These are phyloP conservation scores for Aspergillus fijiensis DNA, from an alignment of 2,329 filamentous ascomycete species.

Conservation along the genomic window DNA sequence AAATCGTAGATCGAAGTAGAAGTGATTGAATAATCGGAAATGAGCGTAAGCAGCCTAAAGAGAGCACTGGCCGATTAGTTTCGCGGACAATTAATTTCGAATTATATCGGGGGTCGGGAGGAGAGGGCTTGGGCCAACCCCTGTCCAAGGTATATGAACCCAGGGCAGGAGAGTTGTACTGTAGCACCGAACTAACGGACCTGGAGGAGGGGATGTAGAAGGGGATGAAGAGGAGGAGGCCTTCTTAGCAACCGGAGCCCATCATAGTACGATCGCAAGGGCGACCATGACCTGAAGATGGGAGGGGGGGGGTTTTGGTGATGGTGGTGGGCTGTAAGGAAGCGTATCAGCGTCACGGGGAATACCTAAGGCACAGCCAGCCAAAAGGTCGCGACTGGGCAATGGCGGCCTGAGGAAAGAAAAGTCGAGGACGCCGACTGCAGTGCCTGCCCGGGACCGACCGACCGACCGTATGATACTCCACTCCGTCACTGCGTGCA, in stretches of 20 bases:
- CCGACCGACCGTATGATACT: background rate
- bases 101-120: conserved; percentile 3
- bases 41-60: conserved; percentile 21
- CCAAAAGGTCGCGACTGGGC: background rate
- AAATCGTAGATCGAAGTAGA: conserved; percentile 6
- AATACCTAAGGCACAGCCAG: too few species aligned
- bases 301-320: too few species aligned
- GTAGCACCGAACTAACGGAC: conserved; percentile 8
- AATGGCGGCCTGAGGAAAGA: background rate
- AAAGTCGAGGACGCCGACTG: background rate
- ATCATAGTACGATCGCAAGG: conserved; percentile 9
- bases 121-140: conserved; percentile 2
- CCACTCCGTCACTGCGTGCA: background rate
- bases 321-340: background rate
- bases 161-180: background rate
- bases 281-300: background rate
- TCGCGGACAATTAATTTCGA: conserved; percentile 1
- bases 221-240: background rate
- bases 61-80: conserved; percentile 11
- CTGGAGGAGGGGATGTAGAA: conserved; percentile 12
- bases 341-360: background rate
- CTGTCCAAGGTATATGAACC: background rate
- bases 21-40: conserved; percentile 10
- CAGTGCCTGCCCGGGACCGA: too few species aligned
- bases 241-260: background rate